Conservation (phyloP, 2,329 filamentous ascomycete genomes). For the Metarhizium robertsii region DNA sequence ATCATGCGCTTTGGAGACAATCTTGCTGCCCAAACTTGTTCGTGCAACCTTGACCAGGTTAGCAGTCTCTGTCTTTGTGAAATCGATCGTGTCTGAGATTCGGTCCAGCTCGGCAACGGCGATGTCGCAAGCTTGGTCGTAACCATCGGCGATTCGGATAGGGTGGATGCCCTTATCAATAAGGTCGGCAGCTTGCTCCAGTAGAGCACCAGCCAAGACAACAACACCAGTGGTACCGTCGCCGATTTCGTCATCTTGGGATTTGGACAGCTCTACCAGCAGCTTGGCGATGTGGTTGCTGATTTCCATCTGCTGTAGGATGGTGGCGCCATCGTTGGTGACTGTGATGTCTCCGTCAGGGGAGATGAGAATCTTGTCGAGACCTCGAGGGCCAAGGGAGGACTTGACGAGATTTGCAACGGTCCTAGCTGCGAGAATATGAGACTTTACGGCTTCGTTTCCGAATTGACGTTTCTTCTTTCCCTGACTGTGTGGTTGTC, state of each 20-base stretch:
- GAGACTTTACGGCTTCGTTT: slow-evolving; percentile 94
- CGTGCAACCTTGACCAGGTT: slow-evolving; percentile 93
- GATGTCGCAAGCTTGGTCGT: slow-evolving; percentile 95
- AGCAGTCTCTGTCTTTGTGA: slow-evolving; percentile 66
- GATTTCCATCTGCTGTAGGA: slow-evolving; percentile 97
- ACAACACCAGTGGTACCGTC: slow-evolving; percentile 98
- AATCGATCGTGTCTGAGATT: slow-evolving; percentile 86
- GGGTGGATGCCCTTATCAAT: slow-evolving; percentile 99
- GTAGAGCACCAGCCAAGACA: slow-evolving; percentile 83
- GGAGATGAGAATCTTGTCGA: slow-evolving; percentile 99
- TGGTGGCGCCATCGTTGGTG: slow-evolving; percentile 97
- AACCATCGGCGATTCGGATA: slow-evolving; percentile 96
- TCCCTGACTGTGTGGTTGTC: slow-evolving; percentile 59
- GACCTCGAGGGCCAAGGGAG: slow-evolving; percentile 85
- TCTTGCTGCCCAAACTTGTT: slow-evolving; percentile 95
- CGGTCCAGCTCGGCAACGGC: slow-evolving; percentile 85
- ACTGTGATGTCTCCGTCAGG: slow-evolving; percentile 98
- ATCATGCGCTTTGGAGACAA: slow-evolving; percentile 97
- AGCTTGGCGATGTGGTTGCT: slow-evolving; percentile 97
- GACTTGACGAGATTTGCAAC: slow-evolving; percentile 97
- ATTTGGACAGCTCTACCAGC: slow-evolving; percentile 93
- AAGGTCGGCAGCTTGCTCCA: slow-evolving; percentile 93
- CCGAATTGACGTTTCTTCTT: slow-evolving; percentile 96
- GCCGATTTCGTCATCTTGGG: slow-evolving; percentile 97
- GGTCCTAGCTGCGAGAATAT: slow-evolving; percentile 92